These are phyloP conservation scores for Ambrosia hybrid DNA, from an alignment of 140 eudicot species.

Conservation along the genomic window DNA sequence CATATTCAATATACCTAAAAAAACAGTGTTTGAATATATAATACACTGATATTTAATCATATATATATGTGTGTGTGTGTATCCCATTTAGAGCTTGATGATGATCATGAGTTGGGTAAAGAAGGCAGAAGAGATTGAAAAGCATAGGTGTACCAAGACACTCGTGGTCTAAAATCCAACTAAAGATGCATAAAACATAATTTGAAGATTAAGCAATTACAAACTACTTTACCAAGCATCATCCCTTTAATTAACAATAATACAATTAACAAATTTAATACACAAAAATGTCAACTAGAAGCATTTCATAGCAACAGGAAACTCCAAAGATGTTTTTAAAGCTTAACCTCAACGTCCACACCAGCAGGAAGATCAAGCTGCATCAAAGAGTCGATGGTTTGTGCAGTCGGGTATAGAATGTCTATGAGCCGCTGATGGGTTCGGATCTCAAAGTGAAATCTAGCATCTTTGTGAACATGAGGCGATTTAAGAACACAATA, in stretches of 20 bases:
- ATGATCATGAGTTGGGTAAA: no score
- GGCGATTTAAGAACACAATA: constrained; percentile 93
- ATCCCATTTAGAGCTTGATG: no score
- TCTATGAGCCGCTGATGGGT: constrained; percentile 91
- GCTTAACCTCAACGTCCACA: constrained; percentile 95
- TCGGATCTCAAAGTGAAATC: constrained; percentile 94
- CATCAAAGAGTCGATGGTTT: constrained; percentile 89
- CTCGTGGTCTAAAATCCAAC: constrained; percentile 6
- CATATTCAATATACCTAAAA: no score
- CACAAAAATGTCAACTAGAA: constrained; percentile 21
- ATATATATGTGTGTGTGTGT: no score
- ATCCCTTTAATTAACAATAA: constrained; percentile 21
- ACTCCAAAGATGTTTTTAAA: constrained; percentile 33
- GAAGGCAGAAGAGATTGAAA: not conserved
- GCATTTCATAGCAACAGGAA: constrained; percentile 17
- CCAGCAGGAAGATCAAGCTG: constrained; percentile 94
- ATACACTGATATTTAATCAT: no score
- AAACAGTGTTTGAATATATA: no score
- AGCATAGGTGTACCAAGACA: not conserved
- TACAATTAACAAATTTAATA: constrained; percentile 20
- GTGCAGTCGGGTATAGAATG: constrained; percentile 91
- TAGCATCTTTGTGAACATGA: constrained; percentile 93
- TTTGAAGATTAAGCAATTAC: constrained; percentile 15
- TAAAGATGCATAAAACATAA: not conserved
- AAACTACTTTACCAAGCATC: constrained; percentile 24